Percentiles rank a stretch among this genome's conserved stretches.
phyloP scores from a whole-genome alignment of 768 basidiomycete genomes.

The Hirschioporus abietinus region DNA sequence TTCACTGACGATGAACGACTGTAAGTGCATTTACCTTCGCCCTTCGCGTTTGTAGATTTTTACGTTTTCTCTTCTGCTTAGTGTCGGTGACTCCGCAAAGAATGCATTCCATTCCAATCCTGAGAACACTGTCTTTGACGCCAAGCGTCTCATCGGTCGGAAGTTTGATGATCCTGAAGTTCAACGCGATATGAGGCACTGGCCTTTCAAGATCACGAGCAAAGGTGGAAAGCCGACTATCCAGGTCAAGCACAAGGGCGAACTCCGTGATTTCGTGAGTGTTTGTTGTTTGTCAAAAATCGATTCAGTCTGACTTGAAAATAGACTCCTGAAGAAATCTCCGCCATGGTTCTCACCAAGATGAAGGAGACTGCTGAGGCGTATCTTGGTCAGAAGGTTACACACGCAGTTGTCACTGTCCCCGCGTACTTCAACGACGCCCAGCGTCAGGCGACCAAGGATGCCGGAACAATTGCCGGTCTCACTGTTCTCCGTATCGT shows the following conservation, averaged over 20 bases:
- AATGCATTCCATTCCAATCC: conserved; percentile 93
- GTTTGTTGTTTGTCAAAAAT: neutral
- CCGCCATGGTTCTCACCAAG: conserved; percentile 91
- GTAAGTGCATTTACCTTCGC: conserved; percentile 20
- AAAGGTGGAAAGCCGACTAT: conserved; percentile 79
- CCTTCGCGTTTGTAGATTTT: conserved; percentile 15
- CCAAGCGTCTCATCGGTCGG: conserved; percentile 91
- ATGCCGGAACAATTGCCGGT: conserved; percentile 92
- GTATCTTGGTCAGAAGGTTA: conserved; percentile 93
- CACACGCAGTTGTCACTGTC: conserved; percentile 96
- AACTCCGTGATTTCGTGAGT: conserved; percentile 78
- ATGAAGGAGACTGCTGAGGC: conserved; percentile 99
- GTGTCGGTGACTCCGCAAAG: conserved; percentile 93
- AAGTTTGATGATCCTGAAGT: conserved; percentile 78
- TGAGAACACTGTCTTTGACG: conserved; percentile 91
- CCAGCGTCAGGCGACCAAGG: conserved; percentile 98
- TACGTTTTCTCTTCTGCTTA: conserved; percentile 13
- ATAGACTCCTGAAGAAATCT: conserved; percentile 90
- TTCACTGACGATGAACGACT: conserved; percentile 78
- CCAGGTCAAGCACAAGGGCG: conserved; percentile 72
- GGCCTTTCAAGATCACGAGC: conserved; percentile 81
- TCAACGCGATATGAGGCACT: conserved; percentile 82
- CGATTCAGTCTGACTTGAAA: neutral
- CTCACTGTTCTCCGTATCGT: conserved; percentile 95
- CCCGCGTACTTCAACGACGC: conserved; percentile 97